Conservation (phyloP, 306 rosid species). For the Trifolium dubium region DNA sequence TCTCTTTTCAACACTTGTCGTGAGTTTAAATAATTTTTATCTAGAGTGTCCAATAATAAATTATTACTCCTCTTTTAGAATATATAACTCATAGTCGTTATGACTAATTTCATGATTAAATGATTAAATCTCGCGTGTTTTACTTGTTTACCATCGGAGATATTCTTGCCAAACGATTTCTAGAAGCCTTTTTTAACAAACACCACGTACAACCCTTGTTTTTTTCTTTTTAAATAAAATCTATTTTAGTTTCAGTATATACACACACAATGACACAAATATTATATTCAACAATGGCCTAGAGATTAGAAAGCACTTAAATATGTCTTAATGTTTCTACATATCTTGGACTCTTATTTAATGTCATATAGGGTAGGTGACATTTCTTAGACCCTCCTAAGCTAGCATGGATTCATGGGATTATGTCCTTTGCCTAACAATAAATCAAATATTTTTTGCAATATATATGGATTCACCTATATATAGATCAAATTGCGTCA, state of each 20-base stretch:
- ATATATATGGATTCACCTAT: too few species aligned
- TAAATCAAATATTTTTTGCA: too few species aligned
- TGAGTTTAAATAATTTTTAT: too few species aligned
- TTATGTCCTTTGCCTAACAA: too few species aligned
- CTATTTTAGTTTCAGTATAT: slow-evolving; percentile 22
- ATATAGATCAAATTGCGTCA: background rate
- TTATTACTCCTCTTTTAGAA: too few species aligned
- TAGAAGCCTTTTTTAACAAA: background rate
- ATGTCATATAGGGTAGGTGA: too few species aligned
- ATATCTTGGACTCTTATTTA: slow-evolving; percentile 29
- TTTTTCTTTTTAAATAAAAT: slow-evolving; percentile 23
- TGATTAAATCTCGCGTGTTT: background rate
- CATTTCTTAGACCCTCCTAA: slow-evolving; percentile 42
- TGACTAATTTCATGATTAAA: background rate
- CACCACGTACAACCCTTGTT: too few species aligned
- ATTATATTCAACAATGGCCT: slow-evolving; percentile 32
- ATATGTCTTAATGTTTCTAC: slow-evolving; percentile 34
- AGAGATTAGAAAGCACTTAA: slow-evolving; percentile 41
- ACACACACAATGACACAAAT: slow-evolving; percentile 41
- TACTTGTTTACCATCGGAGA: background rate
- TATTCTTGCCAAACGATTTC: slow-evolving; percentile 16
- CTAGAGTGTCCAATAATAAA: too few species aligned
- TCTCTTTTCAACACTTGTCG: too few species aligned
- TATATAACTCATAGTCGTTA: too few species aligned
- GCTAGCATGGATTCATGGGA: background rate